Base-by-base conservation (phyloP, 2,329 filamentous ascomycete genomes). In the Aciculosporium take region DNA sequence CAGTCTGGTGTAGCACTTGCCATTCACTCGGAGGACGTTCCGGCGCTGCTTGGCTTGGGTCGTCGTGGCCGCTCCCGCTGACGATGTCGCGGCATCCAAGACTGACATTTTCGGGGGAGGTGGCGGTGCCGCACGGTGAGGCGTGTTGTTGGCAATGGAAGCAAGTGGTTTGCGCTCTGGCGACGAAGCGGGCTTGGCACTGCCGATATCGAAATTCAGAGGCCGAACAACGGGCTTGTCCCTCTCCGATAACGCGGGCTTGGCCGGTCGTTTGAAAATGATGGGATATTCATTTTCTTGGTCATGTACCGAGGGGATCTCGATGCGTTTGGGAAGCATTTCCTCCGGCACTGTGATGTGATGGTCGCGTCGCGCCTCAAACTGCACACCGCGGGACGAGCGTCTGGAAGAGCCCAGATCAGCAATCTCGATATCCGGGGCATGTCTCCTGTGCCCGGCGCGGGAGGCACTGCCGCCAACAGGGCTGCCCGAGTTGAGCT, bases 21-120 rank as follows among this genome's bases (percentile, higher is more conserved):
- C 85, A 55, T 98, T 98, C 46, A 98, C 79, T 36, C 81, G 79
- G 44, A 96, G 73, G 44, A 89, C 81, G 47, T 86, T 85, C 36
- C 86, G 76, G 54, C 86, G 85, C 60, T 84, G 87, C 58, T 71
- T 73, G 18, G 67, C 68, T 54, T 88, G 83, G 4, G 76, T 73
- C 3, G 85, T 79, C 0, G 83, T 80, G 4, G 83, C 78, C 21
- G 86, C 84, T 12, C 88, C 88, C 4, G 83, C 86, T 9, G 79
- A 80, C 2, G 82, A 77, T 1, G 89, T 95, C 2, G 87, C 89
- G 3, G 88, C 81, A 50, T 96, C 87, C n/a, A 95, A 66, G 7
- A 94, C 82, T 1, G 84, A 91, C 89, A 96, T 96, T 61, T 95
- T 96, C 1, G 91, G 89, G 7, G 87, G 87, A 3, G 89, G 89